Evolutionary conservation across 345 rosid genomes (phyloP).

Genomic region (Salix brachista): DNA sequence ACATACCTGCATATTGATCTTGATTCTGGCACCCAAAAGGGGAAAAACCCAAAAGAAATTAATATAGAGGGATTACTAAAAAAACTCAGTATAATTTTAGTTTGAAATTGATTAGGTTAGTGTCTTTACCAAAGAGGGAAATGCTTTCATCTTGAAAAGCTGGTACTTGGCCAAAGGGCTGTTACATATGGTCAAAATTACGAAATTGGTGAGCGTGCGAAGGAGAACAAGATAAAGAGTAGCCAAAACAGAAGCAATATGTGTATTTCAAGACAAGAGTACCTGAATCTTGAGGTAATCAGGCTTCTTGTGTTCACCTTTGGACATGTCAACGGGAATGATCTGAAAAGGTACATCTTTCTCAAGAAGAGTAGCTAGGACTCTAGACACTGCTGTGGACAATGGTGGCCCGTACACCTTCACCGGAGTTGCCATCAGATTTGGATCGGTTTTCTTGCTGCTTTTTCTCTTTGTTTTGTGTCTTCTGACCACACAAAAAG

Average conservation of each 20-base stretch:
- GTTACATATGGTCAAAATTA: not conserved
- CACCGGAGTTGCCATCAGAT: conserved; percentile 50
- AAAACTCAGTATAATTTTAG: no score
- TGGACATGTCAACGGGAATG: conserved; percentile 46
- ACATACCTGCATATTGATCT: conserved; percentile 60
- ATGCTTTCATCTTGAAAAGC: conserved; percentile 57
- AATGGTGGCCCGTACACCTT: conserved; percentile 59
- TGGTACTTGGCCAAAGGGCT: conserved; percentile 83
- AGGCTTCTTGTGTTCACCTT: conserved; percentile 62
- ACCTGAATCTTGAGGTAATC: conserved; percentile 65
- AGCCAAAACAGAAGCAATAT: not conserved
- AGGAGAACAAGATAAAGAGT: not conserved
- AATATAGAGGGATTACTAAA: not conserved
- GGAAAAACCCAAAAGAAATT: not conserved
- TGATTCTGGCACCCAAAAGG: conserved; percentile 32
- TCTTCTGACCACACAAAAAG: conserved; percentile 18
- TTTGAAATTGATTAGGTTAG: not conserved
- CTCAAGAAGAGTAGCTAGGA: conserved; percentile 52
- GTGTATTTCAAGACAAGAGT: not conserved
- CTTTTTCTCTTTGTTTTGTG: not conserved
- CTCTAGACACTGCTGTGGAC: conserved; percentile 65
- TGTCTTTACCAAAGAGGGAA: conserved; percentile 50
- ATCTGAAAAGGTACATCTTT: conserved; percentile 65
- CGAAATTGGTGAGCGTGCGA: not conserved
- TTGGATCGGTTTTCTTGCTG: not conserved